Conservation (phyloP, 2,329 filamentous ascomycete species). For the Talaromyces sp. region DNA sequence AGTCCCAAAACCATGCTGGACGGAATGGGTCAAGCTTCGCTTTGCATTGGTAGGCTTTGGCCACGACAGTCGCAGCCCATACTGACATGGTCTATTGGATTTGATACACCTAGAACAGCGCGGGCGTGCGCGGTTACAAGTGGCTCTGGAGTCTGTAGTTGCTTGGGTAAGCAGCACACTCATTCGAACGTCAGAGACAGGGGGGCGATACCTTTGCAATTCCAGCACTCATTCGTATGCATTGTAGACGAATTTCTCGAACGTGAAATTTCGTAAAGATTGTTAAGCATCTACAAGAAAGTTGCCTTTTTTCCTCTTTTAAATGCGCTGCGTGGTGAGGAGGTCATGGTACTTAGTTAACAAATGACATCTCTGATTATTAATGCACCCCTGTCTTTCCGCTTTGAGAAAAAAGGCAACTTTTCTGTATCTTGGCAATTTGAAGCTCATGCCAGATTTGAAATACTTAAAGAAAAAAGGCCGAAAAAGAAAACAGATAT, state of each 20-base stretch:
- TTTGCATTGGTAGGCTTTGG: constrained; percentile 16
- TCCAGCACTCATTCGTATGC: constrained; percentile 8
- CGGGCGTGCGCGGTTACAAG: constrained; percentile 12
- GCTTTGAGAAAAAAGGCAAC: constrained; percentile 10
- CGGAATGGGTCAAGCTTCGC: constrained; percentile 12
- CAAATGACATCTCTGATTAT: constrained; percentile 1
- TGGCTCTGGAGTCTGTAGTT: constrained; percentile 5
- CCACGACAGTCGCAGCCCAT: constrained; percentile 13
- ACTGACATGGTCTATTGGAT: constrained; percentile 13
- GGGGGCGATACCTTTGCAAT: constrained; percentile 5
- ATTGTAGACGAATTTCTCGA: not conserved
- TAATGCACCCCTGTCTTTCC: constrained; percentile 5
- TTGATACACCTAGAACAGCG: constrained; percentile 13
- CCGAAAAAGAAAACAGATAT: no score
- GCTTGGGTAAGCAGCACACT: not conserved
- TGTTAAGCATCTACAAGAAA: constrained; percentile 8
- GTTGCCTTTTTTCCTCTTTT: constrained; percentile 1
- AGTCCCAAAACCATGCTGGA: constrained; percentile 6
- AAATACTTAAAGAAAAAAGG: not conserved
- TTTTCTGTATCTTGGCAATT: constrained; percentile 11
- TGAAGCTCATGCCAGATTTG: not conserved
- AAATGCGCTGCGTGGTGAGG: not conserved
- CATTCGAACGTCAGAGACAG: not conserved
- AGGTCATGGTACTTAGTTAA: not conserved
- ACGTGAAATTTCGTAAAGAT: no score